A percentile compares a stretch with the other conserved stretches of the same genome.
phyloP scores from a whole-genome alignment of 306 rosid species.

The Styphnolobium japonicum region DNA sequence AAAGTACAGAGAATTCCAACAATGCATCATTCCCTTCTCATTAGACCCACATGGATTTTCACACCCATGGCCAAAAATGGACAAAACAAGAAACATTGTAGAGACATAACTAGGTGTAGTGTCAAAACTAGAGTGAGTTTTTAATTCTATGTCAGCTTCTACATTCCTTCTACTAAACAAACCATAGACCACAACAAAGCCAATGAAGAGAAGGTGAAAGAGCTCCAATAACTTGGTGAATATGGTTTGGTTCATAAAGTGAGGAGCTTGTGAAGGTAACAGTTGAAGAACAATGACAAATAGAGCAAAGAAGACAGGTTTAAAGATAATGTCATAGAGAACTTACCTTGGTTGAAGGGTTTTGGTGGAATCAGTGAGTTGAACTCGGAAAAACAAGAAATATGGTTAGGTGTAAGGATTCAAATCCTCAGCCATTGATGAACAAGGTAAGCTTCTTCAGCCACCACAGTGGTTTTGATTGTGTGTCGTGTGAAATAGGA shows the following conservation, averaged over 20 bases:
- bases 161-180: conserved; percentile 52
- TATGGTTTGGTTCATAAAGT: conserved; percentile 42
- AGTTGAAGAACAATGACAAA: conserved; percentile 39
- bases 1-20: conserved; percentile 27
- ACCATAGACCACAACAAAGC: conserved; percentile 72
- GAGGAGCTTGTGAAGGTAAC: conserved; percentile 66
- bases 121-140: conserved; percentile 28
- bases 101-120: conserved; percentile 44
- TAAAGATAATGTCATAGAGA: conserved; percentile 36
- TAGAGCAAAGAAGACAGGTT: conserved; percentile 35
- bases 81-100: conserved; percentile 39
- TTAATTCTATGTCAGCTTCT: conserved; percentile 30
- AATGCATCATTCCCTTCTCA: conserved; percentile 20
- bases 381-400: conserved; percentile 22
- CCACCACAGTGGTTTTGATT: no score
- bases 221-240: conserved; percentile 64
- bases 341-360: conserved; percentile 33
- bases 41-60: conserved; percentile 29
- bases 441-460: background rate
- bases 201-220: conserved; percentile 56
- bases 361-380: conserved; percentile 22
- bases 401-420: conserved; percentile 28
- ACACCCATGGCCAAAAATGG: conserved; percentile 40
- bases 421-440: conserved; percentile 50
- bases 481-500: conserved; percentile 11